Evolutionary conservation across 306 rosid genomes (phyloP).

Genomic region (Sicyos baderoa): DNA sequence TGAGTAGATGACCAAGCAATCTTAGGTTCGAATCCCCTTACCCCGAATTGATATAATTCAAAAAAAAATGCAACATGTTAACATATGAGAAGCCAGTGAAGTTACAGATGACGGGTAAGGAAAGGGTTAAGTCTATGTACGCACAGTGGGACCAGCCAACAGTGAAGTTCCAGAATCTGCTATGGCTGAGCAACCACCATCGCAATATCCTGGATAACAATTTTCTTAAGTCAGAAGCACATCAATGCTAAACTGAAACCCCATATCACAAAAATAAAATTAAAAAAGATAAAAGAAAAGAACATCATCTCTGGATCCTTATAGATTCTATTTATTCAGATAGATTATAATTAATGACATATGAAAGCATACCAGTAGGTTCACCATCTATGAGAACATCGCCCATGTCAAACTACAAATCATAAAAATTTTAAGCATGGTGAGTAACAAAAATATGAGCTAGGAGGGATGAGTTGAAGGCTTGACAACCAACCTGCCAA

Average conservation of each 20-base stretch:
- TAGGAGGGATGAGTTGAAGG: not conserved
- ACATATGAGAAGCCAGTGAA: not conserved
- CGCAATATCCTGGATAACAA: slow-evolving; percentile 58
- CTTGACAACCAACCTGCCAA: slow-evolving; percentile 69
- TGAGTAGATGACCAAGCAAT: too few relatives aligned
- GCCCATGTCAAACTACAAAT: slow-evolving; percentile 73
- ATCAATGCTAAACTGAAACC: not conserved
- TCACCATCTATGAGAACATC: slow-evolving; percentile 68
- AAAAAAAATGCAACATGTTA: not conserved
- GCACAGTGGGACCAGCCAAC: slow-evolving; percentile 89
- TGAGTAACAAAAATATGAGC: not conserved
- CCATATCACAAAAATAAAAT: not conserved
- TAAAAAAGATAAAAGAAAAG: not conserved
- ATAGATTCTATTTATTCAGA: not conserved
- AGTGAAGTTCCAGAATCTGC: slow-evolving; percentile 98
- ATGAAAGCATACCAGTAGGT: slow-evolving; percentile 56
- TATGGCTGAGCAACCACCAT: slow-evolving; percentile 62
- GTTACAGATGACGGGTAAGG: not conserved
- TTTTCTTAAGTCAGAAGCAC: slow-evolving; percentile 8
- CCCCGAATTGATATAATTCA: too few relatives aligned
- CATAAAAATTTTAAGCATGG: slow-evolving; percentile 15
- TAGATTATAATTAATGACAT: not conserved
- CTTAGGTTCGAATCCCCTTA: too few relatives aligned
- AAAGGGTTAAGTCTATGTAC: slow-evolving; percentile 19
- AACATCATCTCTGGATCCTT: not conserved